Conservation (phyloP, 1,284 basidiomycete genomes). For the Trametes pubescens region DNA sequence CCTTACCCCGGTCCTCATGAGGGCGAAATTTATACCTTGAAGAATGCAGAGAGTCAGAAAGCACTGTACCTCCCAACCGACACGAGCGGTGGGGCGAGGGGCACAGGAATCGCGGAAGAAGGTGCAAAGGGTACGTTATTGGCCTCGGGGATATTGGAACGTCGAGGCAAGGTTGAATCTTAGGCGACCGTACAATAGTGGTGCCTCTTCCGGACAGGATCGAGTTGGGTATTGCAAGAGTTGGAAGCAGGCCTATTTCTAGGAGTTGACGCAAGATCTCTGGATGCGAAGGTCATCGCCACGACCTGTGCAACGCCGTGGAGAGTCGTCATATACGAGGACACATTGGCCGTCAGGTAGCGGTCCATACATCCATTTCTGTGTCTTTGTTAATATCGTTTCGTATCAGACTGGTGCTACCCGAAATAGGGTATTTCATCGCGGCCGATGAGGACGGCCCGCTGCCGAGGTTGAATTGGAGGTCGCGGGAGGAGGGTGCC, state of each 20-base stretch:
- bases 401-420: neutral
- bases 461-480: neutral
- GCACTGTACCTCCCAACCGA: too few species aligned
- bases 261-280: neutral
- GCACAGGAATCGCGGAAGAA: too few species aligned
- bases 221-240: constrained; percentile 8
- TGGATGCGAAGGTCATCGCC: neutral
- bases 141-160: neutral
- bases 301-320: neutral
- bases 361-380: neutral
- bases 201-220: neutral
- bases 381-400: neutral
- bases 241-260: neutral
- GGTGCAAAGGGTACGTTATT: too few species aligned
- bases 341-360: constrained; percentile 2
- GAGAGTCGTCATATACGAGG: neutral
- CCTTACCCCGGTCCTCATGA: too few species aligned
- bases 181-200: neutral
- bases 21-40: too few species aligned
- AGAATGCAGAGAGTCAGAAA: too few species aligned
- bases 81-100: too few species aligned
- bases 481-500: too few species aligned
- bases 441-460: neutral
- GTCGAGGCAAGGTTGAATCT: neutral
- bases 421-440: neutral